phyloP scores from a whole-genome alignment of 495 filamentous ascomycete genomes.

The Neurospora sp. region DNA sequence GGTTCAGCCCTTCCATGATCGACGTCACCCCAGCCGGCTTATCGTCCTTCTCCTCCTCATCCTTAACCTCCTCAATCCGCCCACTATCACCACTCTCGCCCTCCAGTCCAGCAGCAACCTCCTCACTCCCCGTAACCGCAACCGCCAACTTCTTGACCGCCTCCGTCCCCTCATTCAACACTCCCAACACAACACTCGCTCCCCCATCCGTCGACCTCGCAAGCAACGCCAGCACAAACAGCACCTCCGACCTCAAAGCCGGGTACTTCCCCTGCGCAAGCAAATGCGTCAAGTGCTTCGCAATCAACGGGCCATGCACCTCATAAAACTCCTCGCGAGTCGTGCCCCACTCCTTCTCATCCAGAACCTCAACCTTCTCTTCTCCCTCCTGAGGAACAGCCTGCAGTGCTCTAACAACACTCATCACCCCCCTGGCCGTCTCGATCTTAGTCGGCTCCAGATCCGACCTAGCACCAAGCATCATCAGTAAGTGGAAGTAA shows the following conservation, averaged over 20 bases:
- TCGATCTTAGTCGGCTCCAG: constrained; percentile 62
- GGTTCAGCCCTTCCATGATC: constrained; percentile 10
- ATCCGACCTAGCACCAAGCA: constrained; percentile 48
- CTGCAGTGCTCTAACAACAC: constrained; percentile 52
- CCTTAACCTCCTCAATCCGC: neutral
- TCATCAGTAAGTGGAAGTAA: constrained; percentile 40
- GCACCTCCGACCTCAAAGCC: constrained; percentile 58
- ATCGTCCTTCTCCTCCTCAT: constrained; percentile 12
- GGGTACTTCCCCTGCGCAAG: constrained; percentile 60
- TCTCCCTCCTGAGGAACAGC: constrained; percentile 3
- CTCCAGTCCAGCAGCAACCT: neutral
- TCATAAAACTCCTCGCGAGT: constrained; percentile 21
- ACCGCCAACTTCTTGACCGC: neutral
- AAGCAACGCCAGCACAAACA: constrained; percentile 69
- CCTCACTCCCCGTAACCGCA: neutral
- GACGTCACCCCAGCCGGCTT: neutral
- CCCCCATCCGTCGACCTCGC: constrained; percentile 43
- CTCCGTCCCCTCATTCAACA: constrained; percentile 37
- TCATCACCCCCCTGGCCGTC: constrained; percentile 55
- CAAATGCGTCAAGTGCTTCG: constrained; percentile 49
- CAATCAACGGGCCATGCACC: constrained; percentile 36
- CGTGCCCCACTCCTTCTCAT: neutral
- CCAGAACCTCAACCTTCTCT: neutral
- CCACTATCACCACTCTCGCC: neutral
- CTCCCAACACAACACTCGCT: constrained; percentile 36